Evolutionary conservation across 2,329 filamentous ascomycete genomes (phyloP).

Genomic region (Fusarium euwallaceae): DNA sequence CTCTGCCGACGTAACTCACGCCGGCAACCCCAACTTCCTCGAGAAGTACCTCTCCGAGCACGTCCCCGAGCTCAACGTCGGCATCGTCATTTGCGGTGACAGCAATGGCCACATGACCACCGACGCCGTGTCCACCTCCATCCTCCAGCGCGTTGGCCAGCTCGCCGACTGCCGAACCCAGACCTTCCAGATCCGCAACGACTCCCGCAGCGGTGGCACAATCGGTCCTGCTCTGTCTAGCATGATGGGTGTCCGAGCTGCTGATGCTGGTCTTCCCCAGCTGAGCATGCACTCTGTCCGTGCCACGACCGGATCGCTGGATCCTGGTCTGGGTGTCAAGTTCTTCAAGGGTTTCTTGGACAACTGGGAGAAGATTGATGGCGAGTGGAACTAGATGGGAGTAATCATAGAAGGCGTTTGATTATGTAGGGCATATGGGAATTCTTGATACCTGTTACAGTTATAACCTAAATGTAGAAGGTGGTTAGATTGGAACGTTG

Average conservation of each 20-base stretch:
- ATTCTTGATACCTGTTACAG: slow-evolving; percentile 18
- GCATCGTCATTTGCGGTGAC: slow-evolving; percentile 83
- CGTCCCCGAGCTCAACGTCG: slow-evolving; percentile 88
- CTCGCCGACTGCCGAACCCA: slow-evolving; percentile 80
- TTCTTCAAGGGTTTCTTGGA: slow-evolving; percentile 93
- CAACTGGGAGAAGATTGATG: slow-evolving; percentile 85
- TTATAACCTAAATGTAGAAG: slow-evolving; percentile 19
- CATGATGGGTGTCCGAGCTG: slow-evolving; percentile 82
- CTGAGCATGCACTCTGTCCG: slow-evolving; percentile 94
- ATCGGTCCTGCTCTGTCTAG: slow-evolving; percentile 93
- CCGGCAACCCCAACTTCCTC: slow-evolving; percentile 94
- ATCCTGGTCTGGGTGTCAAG: slow-evolving; percentile 89
- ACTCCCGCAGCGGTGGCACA: slow-evolving; percentile 88
- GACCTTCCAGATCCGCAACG: slow-evolving; percentile 95
- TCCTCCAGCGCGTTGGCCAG: slow-evolving; percentile 83
- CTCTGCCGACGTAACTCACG: slow-evolving; percentile 93
- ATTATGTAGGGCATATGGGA: neutral
- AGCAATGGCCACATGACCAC: slow-evolving; percentile 97
- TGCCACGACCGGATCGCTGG: slow-evolving; percentile 86
- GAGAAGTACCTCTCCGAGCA: slow-evolving; percentile 87
- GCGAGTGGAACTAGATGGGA: slow-evolving; percentile 71
- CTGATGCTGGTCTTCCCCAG: slow-evolving; percentile 92
- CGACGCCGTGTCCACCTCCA: slow-evolving; percentile 84
- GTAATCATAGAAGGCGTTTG: slow-evolving; percentile 13
- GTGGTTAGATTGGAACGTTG: slow-evolving; percentile 2